phyloP scores from a whole-genome alignment of 2,329 filamentous ascomycete genomes.

The Hypoxylon sp. region DNA sequence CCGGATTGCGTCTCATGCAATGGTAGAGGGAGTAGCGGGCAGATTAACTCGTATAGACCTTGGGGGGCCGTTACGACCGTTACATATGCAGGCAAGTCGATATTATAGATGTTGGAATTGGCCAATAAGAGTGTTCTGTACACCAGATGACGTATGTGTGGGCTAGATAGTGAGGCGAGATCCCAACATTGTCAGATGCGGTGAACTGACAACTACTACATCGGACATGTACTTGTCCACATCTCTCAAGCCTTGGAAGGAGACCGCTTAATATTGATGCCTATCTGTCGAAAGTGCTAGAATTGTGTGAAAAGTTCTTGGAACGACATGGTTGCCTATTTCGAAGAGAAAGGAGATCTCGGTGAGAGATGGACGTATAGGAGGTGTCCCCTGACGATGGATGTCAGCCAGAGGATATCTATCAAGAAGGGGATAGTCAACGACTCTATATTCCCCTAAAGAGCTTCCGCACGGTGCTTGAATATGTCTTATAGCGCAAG shows the following conservation, averaged over 20 bases:
- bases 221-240: not conserved
- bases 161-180: not conserved
- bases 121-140: not conserved
- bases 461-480: not conserved
- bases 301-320: not conserved
- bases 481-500: not conserved
- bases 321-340: not conserved
- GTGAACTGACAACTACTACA: not conserved
- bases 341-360: not conserved
- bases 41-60: not conserved
- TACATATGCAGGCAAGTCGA: not conserved
- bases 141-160: conserved; percentile 3
- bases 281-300: not conserved
- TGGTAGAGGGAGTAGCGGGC: not conserved
- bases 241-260: not conserved
- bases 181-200: not conserved
- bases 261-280: not conserved
- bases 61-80: not conserved
- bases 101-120: not conserved
- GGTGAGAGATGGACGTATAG: not conserved
- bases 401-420: not conserved
- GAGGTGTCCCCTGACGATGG: not conserved
- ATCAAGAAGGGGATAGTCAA: not conserved
- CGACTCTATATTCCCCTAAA: not conserved
- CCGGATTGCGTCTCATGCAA: not conserved